These are phyloP conservation scores for Lepidium campestre DNA, from an alignment of 441 rosid genomes.

Conservation along the genomic window DNA sequence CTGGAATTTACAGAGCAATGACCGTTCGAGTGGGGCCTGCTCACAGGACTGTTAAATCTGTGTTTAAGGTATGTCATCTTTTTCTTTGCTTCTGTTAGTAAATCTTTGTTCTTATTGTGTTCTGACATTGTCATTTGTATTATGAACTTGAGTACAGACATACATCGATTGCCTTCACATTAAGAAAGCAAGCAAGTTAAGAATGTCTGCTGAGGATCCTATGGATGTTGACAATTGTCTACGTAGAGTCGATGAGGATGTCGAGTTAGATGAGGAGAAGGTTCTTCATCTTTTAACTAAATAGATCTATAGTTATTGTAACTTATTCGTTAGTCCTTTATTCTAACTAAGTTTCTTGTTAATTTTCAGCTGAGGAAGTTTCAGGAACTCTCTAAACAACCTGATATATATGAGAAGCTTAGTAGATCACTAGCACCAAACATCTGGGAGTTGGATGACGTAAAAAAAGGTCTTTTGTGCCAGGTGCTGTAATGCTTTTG, in stretches of 20 bases:
- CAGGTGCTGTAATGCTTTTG: constrained; percentile 44
- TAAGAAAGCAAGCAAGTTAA: constrained; percentile 72
- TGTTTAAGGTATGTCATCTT: constrained; percentile 61
- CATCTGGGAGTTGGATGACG: constrained; percentile 97
- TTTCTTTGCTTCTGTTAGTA: neutral
- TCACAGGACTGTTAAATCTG: constrained; percentile 90
- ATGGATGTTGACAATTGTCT: constrained; percentile 66
- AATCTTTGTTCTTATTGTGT: neutral
- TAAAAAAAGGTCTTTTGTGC: constrained; percentile 91
- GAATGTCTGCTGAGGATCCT: constrained; percentile 70
- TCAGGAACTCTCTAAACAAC: constrained; percentile 61
- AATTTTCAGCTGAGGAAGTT: constrained; percentile 58
- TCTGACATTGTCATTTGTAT: neutral
- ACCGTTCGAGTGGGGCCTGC: constrained; percentile 78
- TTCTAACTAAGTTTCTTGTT: neutral
- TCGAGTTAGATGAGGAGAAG: constrained; percentile 67
- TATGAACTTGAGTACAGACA: constrained; percentile 44
- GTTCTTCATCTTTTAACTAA: constrained; percentile 24
- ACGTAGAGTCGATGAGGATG: constrained; percentile 58
- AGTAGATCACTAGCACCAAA: constrained; percentile 89
- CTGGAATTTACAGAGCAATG: constrained; percentile 96
- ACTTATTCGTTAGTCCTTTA: neutral
- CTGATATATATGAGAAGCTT: constrained; percentile 84
- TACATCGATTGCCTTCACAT: constrained; percentile 93
- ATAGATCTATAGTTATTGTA: neutral